A percentile compares a stretch with the other conserved stretches of the same genome.
Conservation (phyloP, 2,329 filamentous ascomycete species). For the Pseudocercospora cruenta region DNA sequence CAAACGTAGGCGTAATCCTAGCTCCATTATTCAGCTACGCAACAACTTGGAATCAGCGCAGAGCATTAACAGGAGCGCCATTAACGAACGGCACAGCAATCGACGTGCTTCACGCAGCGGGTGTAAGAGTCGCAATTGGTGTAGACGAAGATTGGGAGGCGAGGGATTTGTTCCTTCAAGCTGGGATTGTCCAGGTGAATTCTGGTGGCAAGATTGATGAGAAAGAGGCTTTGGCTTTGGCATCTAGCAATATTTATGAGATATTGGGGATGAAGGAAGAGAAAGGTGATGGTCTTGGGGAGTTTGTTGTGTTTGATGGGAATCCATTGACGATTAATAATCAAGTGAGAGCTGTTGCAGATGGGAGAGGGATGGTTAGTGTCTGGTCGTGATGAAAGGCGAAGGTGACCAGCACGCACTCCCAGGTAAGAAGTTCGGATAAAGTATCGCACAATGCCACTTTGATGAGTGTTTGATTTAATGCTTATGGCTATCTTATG, state of each 20-base stretch:
- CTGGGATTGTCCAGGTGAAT: constrained; percentile 64
- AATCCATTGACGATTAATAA: constrained; percentile 64
- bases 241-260: constrained; percentile 61
- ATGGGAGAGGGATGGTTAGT: constrained; percentile 41
- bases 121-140: constrained; percentile 62
- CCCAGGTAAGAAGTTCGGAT: too few species aligned
- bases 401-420: too few species aligned
- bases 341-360: constrained; percentile 58
- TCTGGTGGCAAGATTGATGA: constrained; percentile 58
- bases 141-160: constrained; percentile 66
- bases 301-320: constrained; percentile 68
- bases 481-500: neutral
- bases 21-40: constrained; percentile 62
- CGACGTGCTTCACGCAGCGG: constrained; percentile 61
- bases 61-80: constrained; percentile 65
- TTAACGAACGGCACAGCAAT: constrained; percentile 67
- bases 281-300: constrained; percentile 32
- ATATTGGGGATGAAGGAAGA: constrained; percentile 54
- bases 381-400: constrained; percentile 29
- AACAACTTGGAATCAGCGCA: constrained; percentile 63
- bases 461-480: neutral
- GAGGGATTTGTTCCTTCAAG: constrained; percentile 62
- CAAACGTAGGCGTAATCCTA: constrained; percentile 63
- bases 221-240: constrained; percentile 59
- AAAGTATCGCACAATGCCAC: neutral